These are phyloP conservation scores for Plantago major DNA, from an alignment of 257 asterid genomes.

Conservation along the genomic window DNA sequence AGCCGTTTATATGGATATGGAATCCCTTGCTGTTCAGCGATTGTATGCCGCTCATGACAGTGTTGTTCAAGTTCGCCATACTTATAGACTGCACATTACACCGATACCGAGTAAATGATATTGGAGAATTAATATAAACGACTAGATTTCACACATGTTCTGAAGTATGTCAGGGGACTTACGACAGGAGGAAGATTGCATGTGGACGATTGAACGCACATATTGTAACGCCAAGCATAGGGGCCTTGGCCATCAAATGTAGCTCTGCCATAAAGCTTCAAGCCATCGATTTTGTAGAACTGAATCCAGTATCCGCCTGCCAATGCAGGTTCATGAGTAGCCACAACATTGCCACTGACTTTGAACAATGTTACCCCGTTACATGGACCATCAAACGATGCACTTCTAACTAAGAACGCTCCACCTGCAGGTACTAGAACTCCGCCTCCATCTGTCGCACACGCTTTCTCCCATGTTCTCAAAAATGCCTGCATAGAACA, in stretches of 20 bases:
- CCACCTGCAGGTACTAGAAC: slow-evolving; percentile 37
- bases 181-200: slow-evolving; percentile 1
- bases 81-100: slow-evolving; percentile 7
- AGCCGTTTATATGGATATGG: slow-evolving; percentile 10
- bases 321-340: not conserved
- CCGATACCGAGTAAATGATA: too few relatives aligned
- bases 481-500: slow-evolving; percentile 27
- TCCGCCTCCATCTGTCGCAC: slow-evolving; percentile 29
- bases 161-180: not conserved
- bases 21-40: slow-evolving; percentile 25
- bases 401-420: slow-evolving; percentile 28
- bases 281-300: not conserved
- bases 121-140: not conserved
- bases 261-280: slow-evolving; percentile 14
- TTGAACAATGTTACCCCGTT: slow-evolving; percentile 12
- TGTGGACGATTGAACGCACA: not conserved
- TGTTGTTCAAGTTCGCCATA: not conserved
- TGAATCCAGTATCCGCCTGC: slow-evolving; percentile 12
- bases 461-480: slow-evolving; percentile 47
- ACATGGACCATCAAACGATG: slow-evolving; percentile 29
- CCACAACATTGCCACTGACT: slow-evolving; percentile 16
- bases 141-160: too few relatives aligned
- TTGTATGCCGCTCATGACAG: not conserved
- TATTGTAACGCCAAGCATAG: slow-evolving; percentile 7
- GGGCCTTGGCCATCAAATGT: slow-evolving; percentile 28